Evolutionary conservation across 129 eudicot genomes (phyloP).

Genomic region (Arctium minus): DNA sequence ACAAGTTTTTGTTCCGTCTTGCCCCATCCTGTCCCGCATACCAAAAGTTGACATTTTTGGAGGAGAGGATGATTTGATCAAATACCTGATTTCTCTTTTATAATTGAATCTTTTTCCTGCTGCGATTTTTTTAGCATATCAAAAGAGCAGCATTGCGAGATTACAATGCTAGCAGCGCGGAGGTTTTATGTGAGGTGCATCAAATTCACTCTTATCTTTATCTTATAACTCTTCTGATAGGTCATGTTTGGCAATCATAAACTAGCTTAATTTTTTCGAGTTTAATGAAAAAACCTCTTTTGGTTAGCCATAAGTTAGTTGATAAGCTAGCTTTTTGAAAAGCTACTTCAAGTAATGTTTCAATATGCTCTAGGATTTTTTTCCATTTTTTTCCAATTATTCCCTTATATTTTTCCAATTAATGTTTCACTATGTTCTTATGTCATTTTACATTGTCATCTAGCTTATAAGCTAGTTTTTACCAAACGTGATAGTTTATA

Average conservation of each 20-base stretch:
- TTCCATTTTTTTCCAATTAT: background rate
- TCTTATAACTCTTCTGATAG: background rate
- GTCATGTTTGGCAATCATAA: background rate
- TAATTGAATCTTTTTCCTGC: background rate
- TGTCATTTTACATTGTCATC: background rate
- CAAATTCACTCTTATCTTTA: background rate
- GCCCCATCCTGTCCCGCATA: no score
- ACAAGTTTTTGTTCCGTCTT: no score
- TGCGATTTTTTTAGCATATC: constrained; percentile 50
- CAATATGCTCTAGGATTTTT: background rate
- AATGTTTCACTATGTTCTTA: background rate
- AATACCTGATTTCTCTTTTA: no score
- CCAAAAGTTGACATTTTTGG: no score
- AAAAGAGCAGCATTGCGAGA: constrained; percentile 79
- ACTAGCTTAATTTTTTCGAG: background rate
- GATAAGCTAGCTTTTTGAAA: background rate
- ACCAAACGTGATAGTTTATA: background rate
- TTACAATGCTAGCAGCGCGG: constrained; percentile 80
- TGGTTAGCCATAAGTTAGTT: background rate
- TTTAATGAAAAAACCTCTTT: no score
- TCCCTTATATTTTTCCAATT: background rate
- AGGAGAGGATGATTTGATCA: no score
- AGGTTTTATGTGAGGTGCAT: constrained; percentile 87
- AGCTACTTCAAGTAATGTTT: background rate
- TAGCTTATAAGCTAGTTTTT: background rate